These are phyloP conservation scores for Mucuna pruriens DNA, from an alignment of 306 rosid genomes.

Conservation along the genomic window DNA sequence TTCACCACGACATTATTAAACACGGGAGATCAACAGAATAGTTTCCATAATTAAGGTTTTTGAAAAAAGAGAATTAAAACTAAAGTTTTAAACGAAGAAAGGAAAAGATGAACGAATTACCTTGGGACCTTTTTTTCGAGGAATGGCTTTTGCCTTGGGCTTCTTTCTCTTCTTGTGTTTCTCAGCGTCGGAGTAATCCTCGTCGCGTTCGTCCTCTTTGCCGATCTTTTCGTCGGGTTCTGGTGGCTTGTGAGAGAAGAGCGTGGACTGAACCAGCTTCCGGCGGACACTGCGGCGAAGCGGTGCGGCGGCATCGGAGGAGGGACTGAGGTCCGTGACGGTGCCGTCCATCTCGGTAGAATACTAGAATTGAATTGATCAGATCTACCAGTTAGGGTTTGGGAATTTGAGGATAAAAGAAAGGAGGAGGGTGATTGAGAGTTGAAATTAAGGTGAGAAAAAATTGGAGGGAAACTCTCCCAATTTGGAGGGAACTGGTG, in stretches of 20 bases:
- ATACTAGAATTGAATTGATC: background rate
- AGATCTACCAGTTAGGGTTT: slow-evolving; percentile 34
- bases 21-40: background rate
- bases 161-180: slow-evolving; percentile 59
- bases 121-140: slow-evolving; percentile 54
- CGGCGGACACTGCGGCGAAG: slow-evolving; percentile 49
- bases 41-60: background rate
- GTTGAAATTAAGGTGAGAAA: background rate
- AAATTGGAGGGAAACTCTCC: slow-evolving; percentile 46
- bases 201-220: slow-evolving; percentile 46
- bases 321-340: slow-evolving; percentile 31
- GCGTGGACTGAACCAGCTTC: slow-evolving; percentile 73
- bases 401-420: background rate
- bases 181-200: slow-evolving; percentile 50
- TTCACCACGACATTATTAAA: background rate
- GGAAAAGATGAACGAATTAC: slow-evolving; percentile 26
- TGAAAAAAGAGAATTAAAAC: background rate
- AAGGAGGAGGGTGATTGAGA: background rate
- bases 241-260: slow-evolving; percentile 61
- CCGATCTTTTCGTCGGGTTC: slow-evolving; percentile 43
- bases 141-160: slow-evolving; percentile 48
- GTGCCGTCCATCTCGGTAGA: slow-evolving; percentile 27
- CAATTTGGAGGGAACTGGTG: background rate
- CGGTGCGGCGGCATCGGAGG: slow-evolving; percentile 31
- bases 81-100: background rate